phyloP scores from a whole-genome alignment of 23 red algal genomes.

The Agarophyton chilense region DNA sequence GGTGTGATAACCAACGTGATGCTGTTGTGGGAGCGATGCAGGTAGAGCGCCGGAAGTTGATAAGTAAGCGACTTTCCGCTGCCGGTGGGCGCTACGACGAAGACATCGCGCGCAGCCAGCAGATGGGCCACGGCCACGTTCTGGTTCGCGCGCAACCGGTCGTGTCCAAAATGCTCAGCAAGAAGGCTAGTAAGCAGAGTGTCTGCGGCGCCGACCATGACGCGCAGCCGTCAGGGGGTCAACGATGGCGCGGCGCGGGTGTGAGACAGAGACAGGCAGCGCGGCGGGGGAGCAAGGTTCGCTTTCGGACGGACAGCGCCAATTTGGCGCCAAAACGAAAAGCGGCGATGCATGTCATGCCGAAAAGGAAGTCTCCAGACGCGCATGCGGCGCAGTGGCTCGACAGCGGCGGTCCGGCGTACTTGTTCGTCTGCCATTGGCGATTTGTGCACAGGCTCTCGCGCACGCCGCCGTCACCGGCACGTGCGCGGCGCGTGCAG shows the following conservation, averaged over 20 bases:
- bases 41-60: slow-evolving; percentile 65
- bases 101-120: slow-evolving; percentile 43
- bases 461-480: neutral
- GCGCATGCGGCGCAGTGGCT: neutral
- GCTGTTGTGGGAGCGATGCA: slow-evolving; percentile 17
- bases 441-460: too few species aligned
- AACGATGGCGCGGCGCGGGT: neutral
- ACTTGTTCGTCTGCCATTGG: neutral
- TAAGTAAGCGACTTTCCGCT: slow-evolving; percentile 78
- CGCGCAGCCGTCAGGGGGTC: too few species aligned
- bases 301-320: too few species aligned
- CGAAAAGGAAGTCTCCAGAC: neutral
- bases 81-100: slow-evolving; percentile 66
- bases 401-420: neutral
- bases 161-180: slow-evolving; percentile 43
- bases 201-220: neutral
- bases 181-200: neutral
- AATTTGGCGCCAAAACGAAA: slow-evolving; percentile 7
- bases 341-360: neutral
- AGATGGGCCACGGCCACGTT: neutral
- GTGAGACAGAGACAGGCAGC: neutral
- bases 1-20: slow-evolving; percentile 84
- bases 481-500: neutral
- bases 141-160: slow-evolving; percentile 48
- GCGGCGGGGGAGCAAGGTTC: neutral